Conservation (phyloP, 768 basidiomycete genomes). For the Termitomyces sp. region DNA sequence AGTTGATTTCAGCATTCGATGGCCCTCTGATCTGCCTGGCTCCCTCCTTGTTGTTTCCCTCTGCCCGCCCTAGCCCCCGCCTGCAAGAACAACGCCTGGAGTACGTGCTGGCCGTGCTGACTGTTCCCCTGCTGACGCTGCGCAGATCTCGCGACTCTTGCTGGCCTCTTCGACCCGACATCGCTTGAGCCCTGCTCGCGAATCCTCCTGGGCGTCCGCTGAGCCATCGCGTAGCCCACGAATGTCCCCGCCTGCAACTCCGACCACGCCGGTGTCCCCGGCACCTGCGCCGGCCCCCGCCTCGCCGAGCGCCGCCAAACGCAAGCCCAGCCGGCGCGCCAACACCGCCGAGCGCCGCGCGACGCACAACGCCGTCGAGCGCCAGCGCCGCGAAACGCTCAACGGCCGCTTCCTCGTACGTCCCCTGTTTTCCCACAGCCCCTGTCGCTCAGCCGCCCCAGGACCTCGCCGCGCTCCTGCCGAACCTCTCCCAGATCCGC, state of each 20-base stretch:
- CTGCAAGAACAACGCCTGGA: slow-evolving; percentile 47
- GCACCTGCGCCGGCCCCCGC: slow-evolving; percentile 4
- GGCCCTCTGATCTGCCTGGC: slow-evolving; percentile 16
- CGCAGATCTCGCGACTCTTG: slow-evolving; percentile 91
- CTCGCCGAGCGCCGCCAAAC: slow-evolving; percentile 36
- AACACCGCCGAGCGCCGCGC: slow-evolving; percentile 96
- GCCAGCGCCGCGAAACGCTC: slow-evolving; percentile 86
- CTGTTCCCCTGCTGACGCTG: not conserved
- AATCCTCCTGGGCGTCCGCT: slow-evolving; percentile 3
- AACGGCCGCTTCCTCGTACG: slow-evolving; percentile 87
- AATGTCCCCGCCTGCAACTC: slow-evolving; percentile 11
- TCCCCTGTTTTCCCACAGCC: slow-evolving; percentile 9
- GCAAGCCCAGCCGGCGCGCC: slow-evolving; percentile 82
- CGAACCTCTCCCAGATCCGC: slow-evolving; percentile 85
- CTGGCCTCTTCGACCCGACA: slow-evolving; percentile 63
- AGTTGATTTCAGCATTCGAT: slow-evolving; percentile 9
- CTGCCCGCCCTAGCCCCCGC: slow-evolving; percentile 33
- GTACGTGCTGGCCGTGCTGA: slow-evolving; percentile 15
- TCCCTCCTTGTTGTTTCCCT: slow-evolving; percentile 7
- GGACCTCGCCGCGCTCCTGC: slow-evolving; percentile 89
- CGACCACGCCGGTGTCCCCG: slow-evolving; percentile 37
- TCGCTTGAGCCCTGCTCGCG: slow-evolving; percentile 76
- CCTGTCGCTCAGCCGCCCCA: slow-evolving; percentile 22
- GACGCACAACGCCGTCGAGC: slow-evolving; percentile 96
- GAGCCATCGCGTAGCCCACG: not conserved